phyloP scores from a whole-genome alignment of 441 rosid genomes.

The Flueggea neowawraea region DNA sequence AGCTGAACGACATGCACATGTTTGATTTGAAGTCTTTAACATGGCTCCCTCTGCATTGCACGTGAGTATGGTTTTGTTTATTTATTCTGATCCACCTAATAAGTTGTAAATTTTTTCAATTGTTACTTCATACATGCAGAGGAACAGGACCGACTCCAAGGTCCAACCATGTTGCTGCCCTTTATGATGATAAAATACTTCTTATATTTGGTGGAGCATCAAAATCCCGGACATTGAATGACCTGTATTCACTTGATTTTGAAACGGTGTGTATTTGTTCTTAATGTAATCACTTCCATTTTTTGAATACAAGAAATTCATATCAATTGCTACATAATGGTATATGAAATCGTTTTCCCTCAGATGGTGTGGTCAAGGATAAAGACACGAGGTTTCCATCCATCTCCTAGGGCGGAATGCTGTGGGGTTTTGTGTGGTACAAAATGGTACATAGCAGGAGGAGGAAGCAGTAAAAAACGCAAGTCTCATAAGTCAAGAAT shows the following conservation, averaged over 20 bases:
- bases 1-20: slow-evolving; percentile 93
- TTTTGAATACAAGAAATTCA: background rate
- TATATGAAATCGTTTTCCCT: slow-evolving; percentile 15
- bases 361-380: slow-evolving; percentile 99
- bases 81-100: background rate
- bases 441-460: slow-evolving; percentile 96
- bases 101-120: background rate
- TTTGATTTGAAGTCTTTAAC: slow-evolving; percentile 91
- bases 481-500: slow-evolving; percentile 26
- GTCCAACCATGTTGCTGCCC: slow-evolving; percentile 83
- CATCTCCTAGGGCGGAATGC: slow-evolving; percentile 91
- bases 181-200: slow-evolving; percentile 78
- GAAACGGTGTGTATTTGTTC: slow-evolving; percentile 60
- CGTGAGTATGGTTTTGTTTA: slow-evolving; percentile 43
- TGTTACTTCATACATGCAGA: slow-evolving; percentile 31
- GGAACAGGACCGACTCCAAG: slow-evolving; percentile 94
- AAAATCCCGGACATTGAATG: slow-evolving; percentile 80
- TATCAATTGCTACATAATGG: background rate
- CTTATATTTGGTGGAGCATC: slow-evolving; percentile 86
- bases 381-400: slow-evolving; percentile 90
- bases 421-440: slow-evolving; percentile 91
- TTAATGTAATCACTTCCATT: background rate
- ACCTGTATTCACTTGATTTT: slow-evolving; percentile 92
- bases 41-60: slow-evolving; percentile 98
- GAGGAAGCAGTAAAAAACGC: slow-evolving; percentile 97